These are phyloP conservation scores for Cutaneotrichosporon mucoides DNA, from an alignment of 1,284 basidiomycete species.

Conservation along the genomic window DNA sequence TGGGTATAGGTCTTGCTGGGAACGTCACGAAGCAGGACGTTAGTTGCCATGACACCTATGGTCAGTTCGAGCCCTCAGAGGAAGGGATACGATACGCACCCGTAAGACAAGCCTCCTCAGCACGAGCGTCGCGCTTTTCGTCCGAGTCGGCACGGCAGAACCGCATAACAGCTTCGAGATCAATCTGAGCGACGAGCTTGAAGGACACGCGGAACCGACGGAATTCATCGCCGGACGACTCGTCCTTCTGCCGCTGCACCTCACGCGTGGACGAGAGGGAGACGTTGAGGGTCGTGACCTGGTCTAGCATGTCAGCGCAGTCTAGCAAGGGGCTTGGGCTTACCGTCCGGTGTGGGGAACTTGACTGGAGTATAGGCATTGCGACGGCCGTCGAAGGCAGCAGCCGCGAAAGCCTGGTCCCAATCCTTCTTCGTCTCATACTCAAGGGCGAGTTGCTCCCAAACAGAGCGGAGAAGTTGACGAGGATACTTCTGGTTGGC, in stretches of 20 bases:
- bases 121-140: slow-evolving; percentile 20
- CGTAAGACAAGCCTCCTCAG: slow-evolving; percentile 36
- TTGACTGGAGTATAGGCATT: slow-evolving; percentile 38
- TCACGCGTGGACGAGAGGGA: slow-evolving; percentile 33
- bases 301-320: slow-evolving; percentile 2
- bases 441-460: slow-evolving; percentile 31
- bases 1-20: slow-evolving; percentile 39
- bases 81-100: slow-evolving; percentile 17
- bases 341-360: slow-evolving; percentile 30
- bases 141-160: slow-evolving; percentile 32
- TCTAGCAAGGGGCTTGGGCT: slow-evolving; percentile 1
- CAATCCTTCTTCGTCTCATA: slow-evolving; percentile 19
- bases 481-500: slow-evolving; percentile 32
- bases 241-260: slow-evolving; percentile 21
- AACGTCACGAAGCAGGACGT: slow-evolving; percentile 41
- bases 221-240: slow-evolving; percentile 35
- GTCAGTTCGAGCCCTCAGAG: not conserved
- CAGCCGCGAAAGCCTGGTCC: slow-evolving; percentile 20
- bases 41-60: slow-evolving; percentile 37
- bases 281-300: slow-evolving; percentile 15
- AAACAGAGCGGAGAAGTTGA: slow-evolving; percentile 28
- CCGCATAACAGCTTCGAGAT: slow-evolving; percentile 38
- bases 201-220: slow-evolving; percentile 34
- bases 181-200: slow-evolving; percentile 38
- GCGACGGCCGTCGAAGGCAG: slow-evolving; percentile 39